Percentiles rank a stretch among this genome's conserved stretches.
Evolutionary conservation across 225 moss, liverwort and hornwort genomes (phyloP).

Genomic region (Takakia lepidozioides): DNA sequence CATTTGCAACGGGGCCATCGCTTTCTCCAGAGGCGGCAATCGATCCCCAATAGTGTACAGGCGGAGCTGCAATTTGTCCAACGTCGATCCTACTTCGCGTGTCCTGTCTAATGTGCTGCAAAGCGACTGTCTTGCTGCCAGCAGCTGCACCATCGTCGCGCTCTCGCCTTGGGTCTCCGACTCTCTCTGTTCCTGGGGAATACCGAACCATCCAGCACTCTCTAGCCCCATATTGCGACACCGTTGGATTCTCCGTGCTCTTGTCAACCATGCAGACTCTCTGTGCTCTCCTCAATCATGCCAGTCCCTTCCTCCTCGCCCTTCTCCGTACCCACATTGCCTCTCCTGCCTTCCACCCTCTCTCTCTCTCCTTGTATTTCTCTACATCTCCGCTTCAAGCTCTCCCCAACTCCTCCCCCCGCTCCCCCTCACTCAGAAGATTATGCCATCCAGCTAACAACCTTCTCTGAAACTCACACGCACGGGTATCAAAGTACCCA

Average conservation of each 20-base stretch:
- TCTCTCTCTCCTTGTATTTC: neutral
- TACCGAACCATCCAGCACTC: neutral
- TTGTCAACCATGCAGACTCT: too few relatives aligned
- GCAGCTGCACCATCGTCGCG: conserved; percentile 25
- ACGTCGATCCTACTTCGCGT: conserved; percentile 30
- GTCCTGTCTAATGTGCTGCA: conserved; percentile 38
- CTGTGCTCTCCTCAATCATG: too few relatives aligned
- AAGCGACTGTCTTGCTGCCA: conserved; percentile 33
- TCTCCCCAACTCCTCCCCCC: too few relatives aligned
- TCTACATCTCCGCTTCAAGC: too few relatives aligned
- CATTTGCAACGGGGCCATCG: too few relatives aligned
- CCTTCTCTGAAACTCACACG: too few relatives aligned
- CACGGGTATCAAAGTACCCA: too few relatives aligned
- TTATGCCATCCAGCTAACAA: too few relatives aligned
- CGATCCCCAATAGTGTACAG: conserved; percentile 23
- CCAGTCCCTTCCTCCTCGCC: neutral
- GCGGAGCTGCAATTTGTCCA: conserved; percentile 26
- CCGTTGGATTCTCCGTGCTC: neutral
- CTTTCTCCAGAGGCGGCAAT: too few relatives aligned
- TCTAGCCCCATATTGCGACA: conserved; percentile 1
- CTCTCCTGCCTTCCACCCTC: neutral
- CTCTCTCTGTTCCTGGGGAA: conserved; percentile 12
- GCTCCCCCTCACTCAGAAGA: too few relatives aligned
- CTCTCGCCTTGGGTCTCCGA: conserved; percentile 24
- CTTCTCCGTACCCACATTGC: neutral